phyloP scores from a whole-genome alignment of 495 filamentous ascomycete genomes.

The Penicillium canariense region DNA sequence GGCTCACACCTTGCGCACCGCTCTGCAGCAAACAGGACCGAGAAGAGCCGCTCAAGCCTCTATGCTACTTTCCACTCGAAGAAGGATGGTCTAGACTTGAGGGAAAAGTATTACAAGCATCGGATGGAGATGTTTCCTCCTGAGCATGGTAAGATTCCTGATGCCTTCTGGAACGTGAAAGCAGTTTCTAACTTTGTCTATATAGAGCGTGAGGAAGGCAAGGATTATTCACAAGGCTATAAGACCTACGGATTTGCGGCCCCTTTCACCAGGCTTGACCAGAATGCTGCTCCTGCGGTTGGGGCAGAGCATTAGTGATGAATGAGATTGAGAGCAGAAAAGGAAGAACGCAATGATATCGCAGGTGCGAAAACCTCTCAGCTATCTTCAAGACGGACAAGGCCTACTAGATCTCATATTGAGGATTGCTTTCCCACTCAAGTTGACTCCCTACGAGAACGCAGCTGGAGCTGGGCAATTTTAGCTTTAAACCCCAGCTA shows the following conservation, averaged over 20 bases:
- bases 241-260: conserved; percentile 40
- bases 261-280: conserved; percentile 18
- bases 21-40: conserved; percentile 34
- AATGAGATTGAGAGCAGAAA: no score
- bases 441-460: no score
- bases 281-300: not conserved
- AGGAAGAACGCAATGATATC: no score
- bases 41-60: conserved; percentile 33
- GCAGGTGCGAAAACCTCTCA: no score
- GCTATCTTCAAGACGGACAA: no score
- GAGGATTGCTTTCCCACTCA: no score
- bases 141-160: conserved; percentile 30
- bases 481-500: no score
- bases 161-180: not conserved
- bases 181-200: not conserved
- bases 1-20: conserved; percentile 44
- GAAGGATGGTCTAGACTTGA: conserved; percentile 35
- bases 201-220: conserved; percentile 34
- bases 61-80: conserved; percentile 45
- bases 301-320: no score
- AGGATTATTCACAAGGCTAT: conserved; percentile 37
- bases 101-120: conserved; percentile 40
- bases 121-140: conserved; percentile 39
- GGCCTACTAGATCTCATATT: no score
- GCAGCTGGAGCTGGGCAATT: no score